A percentile compares a stretch with the other conserved stretches of the same genome.
Conservation (phyloP, 768 basidiomycete species). For the Suillus spraguei region DNA sequence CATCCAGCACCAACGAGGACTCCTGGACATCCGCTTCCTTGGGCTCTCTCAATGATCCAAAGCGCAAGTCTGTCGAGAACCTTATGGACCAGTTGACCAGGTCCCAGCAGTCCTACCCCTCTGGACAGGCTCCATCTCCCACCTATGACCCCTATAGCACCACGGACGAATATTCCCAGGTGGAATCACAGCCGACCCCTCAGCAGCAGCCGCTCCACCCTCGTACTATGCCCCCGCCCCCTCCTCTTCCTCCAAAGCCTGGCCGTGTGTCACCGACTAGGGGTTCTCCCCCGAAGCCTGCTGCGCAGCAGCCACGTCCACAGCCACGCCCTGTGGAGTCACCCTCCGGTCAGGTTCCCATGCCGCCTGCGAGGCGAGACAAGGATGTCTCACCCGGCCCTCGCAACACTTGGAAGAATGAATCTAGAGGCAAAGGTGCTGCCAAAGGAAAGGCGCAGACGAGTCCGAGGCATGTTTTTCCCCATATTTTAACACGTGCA, state of each 20-base stretch:
- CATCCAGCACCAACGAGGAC: constrained; percentile 56
- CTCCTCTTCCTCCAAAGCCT: constrained; percentile 66
- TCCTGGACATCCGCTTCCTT: constrained; percentile 50
- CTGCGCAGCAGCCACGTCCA: constrained; percentile 46
- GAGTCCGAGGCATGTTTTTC: constrained; percentile 56
- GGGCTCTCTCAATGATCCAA: constrained; percentile 46
- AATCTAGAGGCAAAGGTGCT: constrained; percentile 39
- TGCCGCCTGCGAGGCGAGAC: constrained; percentile 47
- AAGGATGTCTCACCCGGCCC: constrained; percentile 75
- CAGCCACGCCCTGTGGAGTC: constrained; percentile 55
- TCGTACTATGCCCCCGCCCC: constrained; percentile 51
- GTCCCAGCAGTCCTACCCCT: constrained; percentile 35
- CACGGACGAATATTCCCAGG: constrained; percentile 50
- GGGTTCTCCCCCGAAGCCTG: constrained; percentile 65
- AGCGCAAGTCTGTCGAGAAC: constrained; percentile 84
- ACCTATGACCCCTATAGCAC: constrained; percentile 37
- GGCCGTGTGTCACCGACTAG: constrained; percentile 54
- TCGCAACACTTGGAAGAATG: constrained; percentile 43
- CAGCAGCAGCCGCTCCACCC: constrained; percentile 37
- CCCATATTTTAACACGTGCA: not conserved
- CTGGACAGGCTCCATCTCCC: constrained; percentile 40
- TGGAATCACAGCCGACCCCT: constrained; percentile 31
- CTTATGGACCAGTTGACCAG: constrained; percentile 73
- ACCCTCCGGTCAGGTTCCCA: constrained; percentile 44
- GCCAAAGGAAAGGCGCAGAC: constrained; percentile 48